Evolutionary conservation across 305 asterid species (phyloP).

Genomic region (Solanum aculeatissimum): DNA sequence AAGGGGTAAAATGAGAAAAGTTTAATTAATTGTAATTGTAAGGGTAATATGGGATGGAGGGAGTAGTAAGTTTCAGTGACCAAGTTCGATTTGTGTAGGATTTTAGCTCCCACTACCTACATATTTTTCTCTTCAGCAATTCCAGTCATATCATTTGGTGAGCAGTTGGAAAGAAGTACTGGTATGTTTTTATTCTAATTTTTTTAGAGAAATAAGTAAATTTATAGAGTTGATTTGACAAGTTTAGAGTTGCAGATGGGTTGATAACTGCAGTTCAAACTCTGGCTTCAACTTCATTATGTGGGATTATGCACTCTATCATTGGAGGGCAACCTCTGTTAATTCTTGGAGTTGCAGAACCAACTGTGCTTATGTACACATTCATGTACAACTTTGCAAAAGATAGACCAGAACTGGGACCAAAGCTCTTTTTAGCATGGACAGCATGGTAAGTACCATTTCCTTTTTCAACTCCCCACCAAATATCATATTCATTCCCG

Average conservation of each 20-base stretch:
- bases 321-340: conserved; percentile 78
- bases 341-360: conserved; percentile 78
- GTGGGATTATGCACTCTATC: conserved; percentile 73
- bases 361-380: conserved; percentile 80
- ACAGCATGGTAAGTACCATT: conserved; percentile 45
- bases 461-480: not conserved
- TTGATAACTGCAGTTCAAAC: conserved; percentile 74
- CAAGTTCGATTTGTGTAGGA: conserved; percentile 21
- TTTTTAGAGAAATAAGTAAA: not conserved
- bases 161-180: conserved; percentile 65
- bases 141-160: conserved; percentile 77
- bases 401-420: conserved; percentile 57
- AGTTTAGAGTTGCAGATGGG: conserved; percentile 36
- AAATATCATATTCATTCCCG: not conserved
- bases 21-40: too few species aligned
- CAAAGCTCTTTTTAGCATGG: conserved; percentile 69
- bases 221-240: not conserved
- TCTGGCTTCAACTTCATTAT: conserved; percentile 63
- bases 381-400: conserved; percentile 74
- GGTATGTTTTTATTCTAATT: conserved; percentile 12
- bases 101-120: conserved; percentile 70
- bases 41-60: too few species aligned
- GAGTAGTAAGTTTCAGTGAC: not conserved
- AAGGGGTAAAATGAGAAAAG: too few species aligned
- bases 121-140: conserved; percentile 77